A percentile compares a stretch with the other conserved stretches of the same genome.
phyloP scores from a whole-genome alignment of 2,329 filamentous ascomycete genomes.

The Aureobasidium sp. region DNA sequence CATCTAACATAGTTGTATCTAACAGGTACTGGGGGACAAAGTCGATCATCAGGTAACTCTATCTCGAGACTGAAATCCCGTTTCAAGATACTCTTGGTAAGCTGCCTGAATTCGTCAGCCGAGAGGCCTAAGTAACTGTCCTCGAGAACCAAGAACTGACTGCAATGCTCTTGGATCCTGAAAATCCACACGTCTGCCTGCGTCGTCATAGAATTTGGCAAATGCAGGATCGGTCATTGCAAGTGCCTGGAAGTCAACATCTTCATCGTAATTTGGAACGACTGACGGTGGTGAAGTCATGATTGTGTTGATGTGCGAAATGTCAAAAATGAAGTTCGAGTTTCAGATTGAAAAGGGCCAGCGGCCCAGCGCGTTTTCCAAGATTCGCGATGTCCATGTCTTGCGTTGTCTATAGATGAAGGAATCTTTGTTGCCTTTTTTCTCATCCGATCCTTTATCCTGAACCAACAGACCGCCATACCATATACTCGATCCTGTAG shows the following conservation, averaged over 20 bases:
- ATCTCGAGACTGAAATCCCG: constrained; percentile 12
- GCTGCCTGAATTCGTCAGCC: constrained; percentile 14
- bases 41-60: constrained; percentile 9
- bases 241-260: constrained; percentile 57
- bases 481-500: too few species aligned
- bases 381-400: too few species aligned
- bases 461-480: too few species aligned
- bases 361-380: too few species aligned
- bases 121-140: too few species aligned
- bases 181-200: constrained; percentile 66
- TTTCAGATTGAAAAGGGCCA: background rate
- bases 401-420: too few species aligned
- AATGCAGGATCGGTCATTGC: constrained; percentile 54
- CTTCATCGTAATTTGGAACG: constrained; percentile 43
- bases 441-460: too few species aligned
- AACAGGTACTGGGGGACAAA: constrained; percentile 13
- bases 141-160: constrained; percentile 49
- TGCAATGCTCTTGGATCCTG: constrained; percentile 67
- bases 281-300: background rate
- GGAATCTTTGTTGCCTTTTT: too few species aligned
- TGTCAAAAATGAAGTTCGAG: background rate
- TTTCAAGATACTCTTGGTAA: constrained; percentile 15
- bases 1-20: constrained; percentile 80
- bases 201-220: constrained; percentile 41
- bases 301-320: background rate